These are phyloP conservation scores for Cyclocybe cylindracea DNA, from an alignment of 768 basidiomycete species.

Conservation along the genomic window DNA sequence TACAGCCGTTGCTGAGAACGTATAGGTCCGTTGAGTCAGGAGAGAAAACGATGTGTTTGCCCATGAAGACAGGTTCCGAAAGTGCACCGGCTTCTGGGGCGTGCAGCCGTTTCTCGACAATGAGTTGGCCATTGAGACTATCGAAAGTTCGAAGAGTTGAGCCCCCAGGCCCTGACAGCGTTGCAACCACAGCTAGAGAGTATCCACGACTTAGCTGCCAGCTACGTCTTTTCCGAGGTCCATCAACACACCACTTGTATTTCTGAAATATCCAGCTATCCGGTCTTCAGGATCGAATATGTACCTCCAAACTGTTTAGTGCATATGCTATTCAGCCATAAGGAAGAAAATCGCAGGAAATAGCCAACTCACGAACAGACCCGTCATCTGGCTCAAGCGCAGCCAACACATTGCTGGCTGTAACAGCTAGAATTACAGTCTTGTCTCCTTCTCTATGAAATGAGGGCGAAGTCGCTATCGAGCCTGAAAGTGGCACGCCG, in stretches of 20 bases:
- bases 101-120: constrained; percentile 68
- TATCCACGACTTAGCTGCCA: background rate
- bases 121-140: constrained; percentile 56
- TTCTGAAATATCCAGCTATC: constrained; percentile 62
- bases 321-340: constrained; percentile 3
- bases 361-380: constrained; percentile 56
- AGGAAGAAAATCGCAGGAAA: background rate
- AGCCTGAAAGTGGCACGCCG: constrained; percentile 65
- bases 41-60: constrained; percentile 49
- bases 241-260: constrained; percentile 52
- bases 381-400: constrained; percentile 71
- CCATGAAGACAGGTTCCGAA: constrained; percentile 55
- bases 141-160: constrained; percentile 72
- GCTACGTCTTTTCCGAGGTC: background rate
- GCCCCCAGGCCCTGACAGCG: constrained; percentile 77
- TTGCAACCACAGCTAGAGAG: constrained; percentile 53
- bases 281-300: constrained; percentile 70
- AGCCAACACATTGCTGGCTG: constrained; percentile 76
- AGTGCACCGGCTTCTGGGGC: constrained; percentile 39
- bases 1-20: constrained; percentile 61
- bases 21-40: constrained; percentile 40
- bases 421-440: constrained; percentile 64
- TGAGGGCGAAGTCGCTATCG: constrained; percentile 54
- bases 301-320: constrained; percentile 73
- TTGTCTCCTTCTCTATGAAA: constrained; percentile 48